These are phyloP conservation scores for Puccinia coronata DNA, from an alignment of 1,284 basidiomycete species.

Conservation along the genomic window DNA sequence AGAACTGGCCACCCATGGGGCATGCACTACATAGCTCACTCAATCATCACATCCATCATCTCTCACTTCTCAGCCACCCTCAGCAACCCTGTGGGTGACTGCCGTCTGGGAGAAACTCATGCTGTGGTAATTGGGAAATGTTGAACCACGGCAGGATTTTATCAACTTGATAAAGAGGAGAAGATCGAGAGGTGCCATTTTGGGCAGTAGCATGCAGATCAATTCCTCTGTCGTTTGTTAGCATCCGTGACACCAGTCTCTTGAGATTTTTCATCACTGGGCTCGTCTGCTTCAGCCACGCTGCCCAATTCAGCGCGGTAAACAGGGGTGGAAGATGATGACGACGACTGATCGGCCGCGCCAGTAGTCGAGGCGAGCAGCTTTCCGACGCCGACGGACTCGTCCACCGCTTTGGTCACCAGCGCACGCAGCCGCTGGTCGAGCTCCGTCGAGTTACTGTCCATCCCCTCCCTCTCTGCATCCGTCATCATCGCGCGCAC, in stretches of 20 bases:
- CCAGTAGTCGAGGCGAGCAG: slow-evolving; percentile 32
- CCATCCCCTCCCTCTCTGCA: slow-evolving; percentile 35
- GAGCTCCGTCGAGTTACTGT: slow-evolving; percentile 25
- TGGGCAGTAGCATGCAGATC: too few species aligned
- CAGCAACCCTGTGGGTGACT: neutral
- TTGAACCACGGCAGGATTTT: too few species aligned
- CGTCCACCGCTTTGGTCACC: slow-evolving; percentile 36
- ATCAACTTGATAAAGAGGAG: too few species aligned
- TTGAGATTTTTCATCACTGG: neutral
- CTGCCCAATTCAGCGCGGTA: neutral
- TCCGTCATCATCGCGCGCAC: slow-evolving; percentile 42
- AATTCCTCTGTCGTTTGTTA: slow-evolving; percentile 38
- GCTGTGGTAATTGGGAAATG: too few species aligned
- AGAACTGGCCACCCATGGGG: too few species aligned
- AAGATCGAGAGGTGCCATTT: too few species aligned
- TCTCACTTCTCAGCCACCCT: too few species aligned
- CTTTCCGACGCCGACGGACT: slow-evolving; percentile 30
- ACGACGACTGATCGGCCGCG: neutral
- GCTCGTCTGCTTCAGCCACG: slow-evolving; percentile 36
- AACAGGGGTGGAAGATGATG: neutral
- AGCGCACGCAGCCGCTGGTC: slow-evolving; percentile 28
- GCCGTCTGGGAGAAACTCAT: neutral
- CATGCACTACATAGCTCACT: too few species aligned
- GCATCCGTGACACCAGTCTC: neutral
- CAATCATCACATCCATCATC: neutral